phyloP scores from a whole-genome alignment of 257 asterid species.

The Verbascum thapsus region DNA sequence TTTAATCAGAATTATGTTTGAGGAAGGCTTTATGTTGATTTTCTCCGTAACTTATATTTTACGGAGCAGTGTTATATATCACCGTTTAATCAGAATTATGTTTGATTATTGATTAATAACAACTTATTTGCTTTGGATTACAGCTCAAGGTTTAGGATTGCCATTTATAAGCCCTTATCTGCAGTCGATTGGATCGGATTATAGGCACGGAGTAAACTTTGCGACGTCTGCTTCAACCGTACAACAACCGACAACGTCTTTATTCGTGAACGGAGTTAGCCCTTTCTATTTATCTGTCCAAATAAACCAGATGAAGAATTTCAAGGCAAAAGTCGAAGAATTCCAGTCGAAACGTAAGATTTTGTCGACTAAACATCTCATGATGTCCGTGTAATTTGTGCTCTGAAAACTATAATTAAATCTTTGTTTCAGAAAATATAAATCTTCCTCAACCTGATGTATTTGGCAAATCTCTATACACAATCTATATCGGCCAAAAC shows the following conservation, averaged over 20 bases:
- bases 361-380: too few species aligned
- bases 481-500: slow-evolving; percentile 69
- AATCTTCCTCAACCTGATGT: slow-evolving; percentile 52
- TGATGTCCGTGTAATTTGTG: too few species aligned
- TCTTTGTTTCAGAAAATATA: slow-evolving; percentile 32
- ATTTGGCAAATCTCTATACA: slow-evolving; percentile 54
- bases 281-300: slow-evolving; percentile 65
- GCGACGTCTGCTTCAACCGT: slow-evolving; percentile 69
- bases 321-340: slow-evolving; percentile 50
- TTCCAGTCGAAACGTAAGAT: slow-evolving; percentile 37
- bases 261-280: slow-evolving; percentile 58
- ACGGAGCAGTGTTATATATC: too few species aligned
- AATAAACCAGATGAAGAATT: slow-evolving; percentile 57
- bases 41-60: too few species aligned
- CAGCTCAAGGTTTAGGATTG: slow-evolving; percentile 64
- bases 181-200: too few species aligned
- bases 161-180: slow-evolving; percentile 69
- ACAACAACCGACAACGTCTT: slow-evolving; percentile 46
- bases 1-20: too few species aligned
- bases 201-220: slow-evolving; percentile 58
- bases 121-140: too few species aligned
- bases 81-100: too few species aligned
- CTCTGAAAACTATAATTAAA: neutral
- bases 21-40: too few species aligned
- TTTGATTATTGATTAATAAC: too few species aligned